Percentiles rank a stretch among this genome's conserved stretches.
Evolutionary conservation across 1,284 basidiomycete genomes (phyloP).

Genomic region (Golubevia pallescens): DNA sequence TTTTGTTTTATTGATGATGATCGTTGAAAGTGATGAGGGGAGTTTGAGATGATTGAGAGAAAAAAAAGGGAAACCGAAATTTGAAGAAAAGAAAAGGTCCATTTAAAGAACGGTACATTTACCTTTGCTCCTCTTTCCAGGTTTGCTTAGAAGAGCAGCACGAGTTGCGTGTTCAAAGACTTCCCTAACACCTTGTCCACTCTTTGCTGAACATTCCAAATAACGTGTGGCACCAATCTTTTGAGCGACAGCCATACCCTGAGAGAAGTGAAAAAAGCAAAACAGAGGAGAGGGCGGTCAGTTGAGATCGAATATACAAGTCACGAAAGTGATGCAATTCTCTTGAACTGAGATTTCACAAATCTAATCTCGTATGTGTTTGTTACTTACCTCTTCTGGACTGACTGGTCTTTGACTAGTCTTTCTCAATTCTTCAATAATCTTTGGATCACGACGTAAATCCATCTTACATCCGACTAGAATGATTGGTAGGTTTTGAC

Average conservation of each 20-base stretch:
- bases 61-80: too few species aligned
- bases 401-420: constrained; percentile 61
- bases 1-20: too few species aligned
- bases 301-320: too few species aligned
- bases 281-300: constrained; percentile 5
- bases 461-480: constrained; percentile 86
- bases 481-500: constrained; percentile 82
- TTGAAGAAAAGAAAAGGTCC: too few species aligned
- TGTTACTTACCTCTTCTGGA: constrained; percentile 43
- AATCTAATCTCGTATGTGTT: too few species aligned
- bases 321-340: too few species aligned
- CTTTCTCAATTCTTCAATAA: constrained; percentile 64
- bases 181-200: constrained; percentile 85
- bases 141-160: constrained; percentile 76
- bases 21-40: too few species aligned
- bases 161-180: constrained; percentile 89
- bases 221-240: constrained; percentile 88
- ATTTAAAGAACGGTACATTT: constrained; percentile 58
- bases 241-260: constrained; percentile 84
- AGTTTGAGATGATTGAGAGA: too few species aligned
- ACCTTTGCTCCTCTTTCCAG: constrained; percentile 49
- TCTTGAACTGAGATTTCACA: too few species aligned
- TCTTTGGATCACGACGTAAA: constrained; percentile 62
- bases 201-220: constrained; percentile 87
- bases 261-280: constrained; percentile 13